A percentile compares a stretch with the other conserved stretches of the same genome.
phyloP scores from a whole-genome alignment of 2,329 filamentous ascomycete genomes.

The Trichoderma sp. region DNA sequence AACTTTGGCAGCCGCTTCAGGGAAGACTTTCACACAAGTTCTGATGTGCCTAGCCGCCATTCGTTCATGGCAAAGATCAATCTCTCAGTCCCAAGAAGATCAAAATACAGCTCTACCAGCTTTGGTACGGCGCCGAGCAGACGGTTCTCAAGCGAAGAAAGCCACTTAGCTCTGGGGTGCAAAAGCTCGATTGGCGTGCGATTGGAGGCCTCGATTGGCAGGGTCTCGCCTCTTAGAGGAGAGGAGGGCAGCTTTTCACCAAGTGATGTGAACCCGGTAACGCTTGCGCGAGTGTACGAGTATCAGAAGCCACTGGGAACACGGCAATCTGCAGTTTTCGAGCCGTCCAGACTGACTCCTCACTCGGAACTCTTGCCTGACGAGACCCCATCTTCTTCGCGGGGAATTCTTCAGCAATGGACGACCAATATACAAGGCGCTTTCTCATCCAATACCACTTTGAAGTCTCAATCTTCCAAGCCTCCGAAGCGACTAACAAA shows the following conservation, averaged over 20 bases:
- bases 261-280: background rate
- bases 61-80: conserved; percentile 45
- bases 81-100: conserved; percentile 39
- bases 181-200: background rate
- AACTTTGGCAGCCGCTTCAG: conserved; percentile 45
- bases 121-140: conserved; percentile 6
- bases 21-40: conserved; percentile 41
- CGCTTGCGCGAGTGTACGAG: background rate
- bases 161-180: background rate
- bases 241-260: background rate
- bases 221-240: background rate
- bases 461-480: background rate
- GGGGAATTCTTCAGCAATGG: conserved; percentile 12
- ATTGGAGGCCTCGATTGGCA: background rate
- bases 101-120: conserved; percentile 32
- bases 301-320: background rate
- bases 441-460: conserved; percentile 10
- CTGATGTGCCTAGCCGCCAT: conserved; percentile 21
- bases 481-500: conserved; percentile 14
- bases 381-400: conserved; percentile 1
- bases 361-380: conserved; percentile 18
- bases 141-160: background rate
- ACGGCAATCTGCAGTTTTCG: background rate
- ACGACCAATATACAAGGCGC: conserved; percentile 9
- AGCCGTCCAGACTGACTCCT: conserved; percentile 11